Evolutionary conservation across 495 filamentous ascomycete species (phyloP).

Genomic region (Wilcoxina mikolae): DNA sequence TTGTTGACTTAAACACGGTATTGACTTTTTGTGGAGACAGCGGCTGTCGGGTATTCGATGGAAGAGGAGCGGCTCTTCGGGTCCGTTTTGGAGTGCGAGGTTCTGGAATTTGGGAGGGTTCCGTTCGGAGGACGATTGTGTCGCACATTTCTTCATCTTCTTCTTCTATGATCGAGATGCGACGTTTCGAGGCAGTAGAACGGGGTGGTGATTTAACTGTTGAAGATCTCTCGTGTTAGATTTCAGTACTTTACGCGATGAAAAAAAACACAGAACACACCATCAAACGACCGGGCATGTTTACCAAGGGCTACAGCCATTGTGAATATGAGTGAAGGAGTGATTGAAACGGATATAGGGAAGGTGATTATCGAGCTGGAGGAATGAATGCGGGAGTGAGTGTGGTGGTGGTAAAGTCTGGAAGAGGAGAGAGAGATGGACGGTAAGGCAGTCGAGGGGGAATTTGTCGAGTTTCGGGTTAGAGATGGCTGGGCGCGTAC

Average conservation of each 20-base stretch:
- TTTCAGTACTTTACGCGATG: background rate
- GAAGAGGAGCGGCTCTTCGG: constrained; percentile 30
- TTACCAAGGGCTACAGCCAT: background rate
- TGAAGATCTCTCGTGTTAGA: background rate
- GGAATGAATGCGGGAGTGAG: background rate
- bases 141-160: background rate
- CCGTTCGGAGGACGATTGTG: background rate
- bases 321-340: background rate
- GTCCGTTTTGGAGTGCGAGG: background rate
- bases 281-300: background rate
- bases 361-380: background rate
- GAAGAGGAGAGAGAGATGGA: background rate
- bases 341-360: background rate
- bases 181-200: background rate
- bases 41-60: constrained; percentile 44
- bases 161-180: background rate
- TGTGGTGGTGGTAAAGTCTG: background rate
- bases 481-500: background rate
- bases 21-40: constrained; percentile 69
- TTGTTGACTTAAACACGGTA: background rate
- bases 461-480: background rate
- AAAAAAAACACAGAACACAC: background rate
- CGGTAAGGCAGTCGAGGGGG: background rate
- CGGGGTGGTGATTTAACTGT: background rate
- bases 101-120: background rate